phyloP scores from a whole-genome alignment of 169 alveolate genomes.

The Cyclospora cayetanensis region DNA sequence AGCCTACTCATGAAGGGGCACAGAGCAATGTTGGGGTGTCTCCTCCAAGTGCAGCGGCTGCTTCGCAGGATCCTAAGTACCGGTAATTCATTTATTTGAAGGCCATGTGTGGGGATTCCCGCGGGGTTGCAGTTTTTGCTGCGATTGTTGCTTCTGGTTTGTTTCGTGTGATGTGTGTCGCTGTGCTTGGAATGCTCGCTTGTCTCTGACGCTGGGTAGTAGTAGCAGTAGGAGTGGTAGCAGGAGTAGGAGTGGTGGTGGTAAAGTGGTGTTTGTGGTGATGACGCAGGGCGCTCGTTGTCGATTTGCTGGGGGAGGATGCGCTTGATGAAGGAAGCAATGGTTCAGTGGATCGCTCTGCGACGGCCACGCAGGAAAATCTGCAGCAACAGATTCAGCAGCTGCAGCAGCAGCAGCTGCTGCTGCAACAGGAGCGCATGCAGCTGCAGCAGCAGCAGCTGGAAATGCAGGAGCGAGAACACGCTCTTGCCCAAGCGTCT shows the following conservation, averaged over 20 bases:
- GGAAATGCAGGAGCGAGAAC: conserved; percentile 45
- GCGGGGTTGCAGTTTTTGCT: background rate
- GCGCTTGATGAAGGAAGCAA: conserved; percentile 64
- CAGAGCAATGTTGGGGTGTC: too few species aligned
- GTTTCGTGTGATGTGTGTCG: background rate
- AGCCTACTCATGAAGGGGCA: background rate
- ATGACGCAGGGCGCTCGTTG: conserved; percentile 54
- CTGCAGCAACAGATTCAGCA: conserved; percentile 58
- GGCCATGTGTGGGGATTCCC: too few species aligned
- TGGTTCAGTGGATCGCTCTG: conserved; percentile 36
- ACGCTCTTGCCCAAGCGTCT: conserved; percentile 27
- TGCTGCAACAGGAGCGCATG: conserved; percentile 54
- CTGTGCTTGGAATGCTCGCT: background rate
- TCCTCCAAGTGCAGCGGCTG: conserved; percentile 40
- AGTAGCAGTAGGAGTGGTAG: too few species aligned
- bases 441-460: conserved; percentile 66
- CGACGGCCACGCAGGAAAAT: conserved; percentile 29
- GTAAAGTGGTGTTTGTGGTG: too few species aligned
- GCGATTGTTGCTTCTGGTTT: conserved; percentile 9
- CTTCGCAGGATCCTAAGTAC: conserved; percentile 57
- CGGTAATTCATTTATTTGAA: too few species aligned
- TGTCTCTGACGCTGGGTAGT: background rate
- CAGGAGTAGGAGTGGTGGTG: too few species aligned
- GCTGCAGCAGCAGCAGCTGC: conserved; percentile 61
- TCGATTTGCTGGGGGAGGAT: conserved; percentile 50